Percentiles rank a stretch among this genome's conserved stretches.
These are phyloP conservation scores for Croton laevigatus DNA, from an alignment of 441 rosid genomes.

Conservation along the genomic window DNA sequence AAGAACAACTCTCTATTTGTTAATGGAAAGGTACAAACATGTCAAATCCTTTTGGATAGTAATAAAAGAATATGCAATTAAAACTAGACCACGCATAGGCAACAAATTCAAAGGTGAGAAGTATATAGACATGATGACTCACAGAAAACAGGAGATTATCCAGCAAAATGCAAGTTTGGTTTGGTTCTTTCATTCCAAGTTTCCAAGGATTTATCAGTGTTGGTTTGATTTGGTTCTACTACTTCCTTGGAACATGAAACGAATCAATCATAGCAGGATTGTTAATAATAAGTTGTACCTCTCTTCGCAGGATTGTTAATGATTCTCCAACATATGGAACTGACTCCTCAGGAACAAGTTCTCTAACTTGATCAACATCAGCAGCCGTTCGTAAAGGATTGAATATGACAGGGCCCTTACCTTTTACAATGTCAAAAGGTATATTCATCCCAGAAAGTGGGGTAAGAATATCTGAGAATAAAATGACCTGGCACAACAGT, in stretches of 20 bases:
- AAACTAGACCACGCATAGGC: neutral
- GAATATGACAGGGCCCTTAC: slow-evolving; percentile 88
- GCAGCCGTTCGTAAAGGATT: slow-evolving; percentile 59
- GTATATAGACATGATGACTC: neutral
- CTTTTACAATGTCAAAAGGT: slow-evolving; percentile 94
- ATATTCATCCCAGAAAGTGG: slow-evolving; percentile 98
- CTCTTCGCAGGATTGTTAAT: slow-evolving; percentile 66
- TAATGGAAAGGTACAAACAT: neutral
- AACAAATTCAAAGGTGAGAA: neutral
- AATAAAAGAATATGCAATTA: neutral
- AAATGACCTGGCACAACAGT: slow-evolving; percentile 62
- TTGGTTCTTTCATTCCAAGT: neutral
- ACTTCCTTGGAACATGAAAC: neutral
- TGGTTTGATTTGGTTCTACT: neutral
- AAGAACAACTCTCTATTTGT: neutral
- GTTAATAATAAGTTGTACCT: slow-evolving; percentile 40
- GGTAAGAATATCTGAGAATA: slow-evolving; percentile 93
- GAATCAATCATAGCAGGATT: neutral
- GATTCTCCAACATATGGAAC: slow-evolving; percentile 98
- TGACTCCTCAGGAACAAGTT: slow-evolving; percentile 74
- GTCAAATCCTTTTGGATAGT: neutral
- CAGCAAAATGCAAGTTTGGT: neutral
- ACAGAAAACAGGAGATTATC: neutral
- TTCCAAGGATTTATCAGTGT: neutral
- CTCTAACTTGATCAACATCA: slow-evolving; percentile 75